Evolutionary conservation across 148 eudicot genomes (phyloP), one percentile per base, ranked within the genome.

Genomic region (Mesembryanthemum crystallinum): DNA sequence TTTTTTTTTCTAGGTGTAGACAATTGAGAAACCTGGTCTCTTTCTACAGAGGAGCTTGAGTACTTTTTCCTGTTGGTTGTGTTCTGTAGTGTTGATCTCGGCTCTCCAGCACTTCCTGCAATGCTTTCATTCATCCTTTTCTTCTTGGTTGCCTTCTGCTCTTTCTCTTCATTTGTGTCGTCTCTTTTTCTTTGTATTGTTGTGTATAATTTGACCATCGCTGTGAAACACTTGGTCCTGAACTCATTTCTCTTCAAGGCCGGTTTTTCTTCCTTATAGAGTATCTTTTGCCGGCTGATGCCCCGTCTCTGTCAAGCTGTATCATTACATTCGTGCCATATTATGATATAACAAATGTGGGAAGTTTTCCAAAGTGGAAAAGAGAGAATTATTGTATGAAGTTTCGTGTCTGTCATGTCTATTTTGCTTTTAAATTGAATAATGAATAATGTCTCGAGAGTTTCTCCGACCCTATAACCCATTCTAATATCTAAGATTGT

Each of bases 1-100:
- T 63, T 14, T 57, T 17, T 67, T 51, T 61, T 72, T 66, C 23
- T 55, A 66, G 73, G 77, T 45, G 33, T 58, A 58, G 47, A 73
- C 61, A 67, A 39, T 51, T 47, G 61, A 57, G 51, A 57, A 74
- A 73, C 28, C 9, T 59, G 4, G 51, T 55, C 61, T 43, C 33
- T 45, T 28, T 64, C 17, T 73, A 9, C 13, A 72, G 81, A 72
- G 72, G 18, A 71, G 61, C 54, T 66, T 25, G 28, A 33, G 57
- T 55, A 55, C 28, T 3, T 66, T 24, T 13, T 32, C 67, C 39
- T 54, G 23, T 65, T 64, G 70, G 51, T 14, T 70, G 13, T 71
- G 39, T 6, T 35, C 4, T 35, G 6, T 69, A 24, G 25, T 58
- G n/a, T 33, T 30, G 3, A 11, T 64, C n/a, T 54, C n/a, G 24